Evolutionary conservation across 192 early-diverging fungal species (phyloP).

Genomic region (Umbelopsis vinacea): DNA sequence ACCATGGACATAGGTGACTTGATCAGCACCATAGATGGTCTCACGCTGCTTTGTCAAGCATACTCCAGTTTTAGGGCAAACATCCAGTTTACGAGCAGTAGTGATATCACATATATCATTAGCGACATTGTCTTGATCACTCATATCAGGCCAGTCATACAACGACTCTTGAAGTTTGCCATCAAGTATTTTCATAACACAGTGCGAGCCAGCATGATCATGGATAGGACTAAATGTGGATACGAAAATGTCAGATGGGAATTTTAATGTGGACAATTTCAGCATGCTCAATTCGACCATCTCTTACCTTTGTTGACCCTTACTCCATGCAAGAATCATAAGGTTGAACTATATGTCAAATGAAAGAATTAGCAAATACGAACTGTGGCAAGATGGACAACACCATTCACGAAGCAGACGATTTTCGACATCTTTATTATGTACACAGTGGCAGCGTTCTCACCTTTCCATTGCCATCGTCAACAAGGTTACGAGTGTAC

Average conservation of each 20-base stretch:
- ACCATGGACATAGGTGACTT: conserved; percentile 87
- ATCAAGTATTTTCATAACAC: conserved; percentile 89
- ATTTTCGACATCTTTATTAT: conserved; percentile 1
- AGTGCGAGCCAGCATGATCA: conserved; percentile 89
- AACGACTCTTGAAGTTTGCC: conserved; percentile 80
- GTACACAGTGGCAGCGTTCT: not conserved
- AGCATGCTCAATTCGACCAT: not conserved
- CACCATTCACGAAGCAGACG: not conserved
- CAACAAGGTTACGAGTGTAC: conserved; percentile 90
- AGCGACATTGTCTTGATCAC: conserved; percentile 31
- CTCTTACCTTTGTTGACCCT: conserved; percentile 61
- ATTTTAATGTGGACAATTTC: not conserved
- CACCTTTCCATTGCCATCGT: conserved; percentile 84
- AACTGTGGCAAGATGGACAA: not conserved
- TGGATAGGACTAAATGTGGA: conserved; percentile 75
- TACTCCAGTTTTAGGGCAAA: conserved; percentile 31
- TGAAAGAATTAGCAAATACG: not conserved
- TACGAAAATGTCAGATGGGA: conserved; percentile 21
- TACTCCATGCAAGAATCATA: conserved; percentile 87
- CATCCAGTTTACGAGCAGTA: conserved; percentile 22
- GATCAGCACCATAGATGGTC: conserved; percentile 56
- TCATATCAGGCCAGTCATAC: conserved; percentile 74
- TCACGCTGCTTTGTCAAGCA: conserved; percentile 31
- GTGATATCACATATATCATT: conserved; percentile 34
- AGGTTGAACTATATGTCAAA: conserved; percentile 73